Percentiles rank a stretch among this genome's conserved stretches.
Conservation (phyloP, 192 early-diverging fungal species). For the Backusella tarrabulga region DNA sequence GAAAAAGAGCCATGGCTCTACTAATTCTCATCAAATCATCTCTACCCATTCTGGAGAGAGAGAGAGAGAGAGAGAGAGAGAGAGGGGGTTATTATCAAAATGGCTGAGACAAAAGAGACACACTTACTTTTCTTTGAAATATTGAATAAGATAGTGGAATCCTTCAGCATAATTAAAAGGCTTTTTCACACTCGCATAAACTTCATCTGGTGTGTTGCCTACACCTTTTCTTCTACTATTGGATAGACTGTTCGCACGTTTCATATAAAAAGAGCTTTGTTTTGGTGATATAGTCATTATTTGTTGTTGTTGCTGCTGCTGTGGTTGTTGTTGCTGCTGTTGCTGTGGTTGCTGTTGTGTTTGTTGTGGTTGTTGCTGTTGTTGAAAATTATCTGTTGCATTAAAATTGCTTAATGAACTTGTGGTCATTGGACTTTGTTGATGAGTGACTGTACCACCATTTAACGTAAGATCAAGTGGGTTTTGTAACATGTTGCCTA, state of each 20-base stretch:
- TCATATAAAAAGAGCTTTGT: neutral
- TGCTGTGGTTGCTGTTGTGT: neutral
- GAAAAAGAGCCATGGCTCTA: constrained; percentile 83
- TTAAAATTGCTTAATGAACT: neutral
- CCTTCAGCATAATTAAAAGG: constrained; percentile 93
- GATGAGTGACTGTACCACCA: neutral
- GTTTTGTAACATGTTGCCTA: constrained; percentile 83
- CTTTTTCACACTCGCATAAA: constrained; percentile 75
- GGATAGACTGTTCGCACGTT: neutral
- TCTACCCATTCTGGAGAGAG: constrained; percentile 70
- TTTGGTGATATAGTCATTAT: neutral
- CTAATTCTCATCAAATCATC: constrained; percentile 88
- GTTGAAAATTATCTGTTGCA: neutral
- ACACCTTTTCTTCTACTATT: constrained; percentile 21
- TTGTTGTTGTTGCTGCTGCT: neutral
- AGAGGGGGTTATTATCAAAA: neutral
- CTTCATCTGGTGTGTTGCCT: constrained; percentile 58
- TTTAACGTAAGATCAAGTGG: constrained; percentile 28
- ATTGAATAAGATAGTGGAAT: constrained; percentile 86
- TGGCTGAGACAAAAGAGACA: neutral
- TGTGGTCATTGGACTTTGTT: neutral
- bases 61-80: neutral
- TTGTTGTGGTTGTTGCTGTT: neutral
- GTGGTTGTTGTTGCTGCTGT: neutral
- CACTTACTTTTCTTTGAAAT: constrained; percentile 68